These are phyloP conservation scores for Pisolithus microcarpus DNA, from an alignment of 768 basidiomycete species.

Conservation along the genomic window DNA sequence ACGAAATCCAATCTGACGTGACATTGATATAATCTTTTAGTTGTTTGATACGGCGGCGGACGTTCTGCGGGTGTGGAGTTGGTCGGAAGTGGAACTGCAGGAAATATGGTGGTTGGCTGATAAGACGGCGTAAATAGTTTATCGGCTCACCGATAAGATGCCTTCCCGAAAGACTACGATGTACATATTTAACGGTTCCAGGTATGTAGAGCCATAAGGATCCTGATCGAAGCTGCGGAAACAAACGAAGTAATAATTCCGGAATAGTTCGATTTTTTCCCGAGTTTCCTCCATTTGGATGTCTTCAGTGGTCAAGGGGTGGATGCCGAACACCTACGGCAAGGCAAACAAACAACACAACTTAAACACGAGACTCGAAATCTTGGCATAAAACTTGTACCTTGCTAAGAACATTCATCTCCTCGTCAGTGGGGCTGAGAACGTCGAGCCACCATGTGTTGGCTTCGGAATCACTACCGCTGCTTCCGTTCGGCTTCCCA, in stretches of 20 bases:
- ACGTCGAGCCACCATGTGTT: constrained; percentile 98
- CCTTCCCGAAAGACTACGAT: constrained; percentile 98
- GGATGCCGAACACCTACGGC: constrained; percentile 85
- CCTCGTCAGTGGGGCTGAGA: constrained; percentile 89
- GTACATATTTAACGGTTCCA: constrained; percentile 99
- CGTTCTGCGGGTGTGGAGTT: constrained; percentile 96
- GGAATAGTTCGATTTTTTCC: constrained; percentile 98
- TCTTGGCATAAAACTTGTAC: constrained; percentile 32
- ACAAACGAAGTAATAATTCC: constrained; percentile 98
- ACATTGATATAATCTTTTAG: constrained; percentile 98
- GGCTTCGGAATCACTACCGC: constrained; percentile 46
- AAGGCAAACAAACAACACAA: not conserved
- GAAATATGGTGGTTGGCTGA: not conserved
- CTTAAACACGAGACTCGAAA: not conserved
- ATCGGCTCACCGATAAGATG: constrained; percentile 73
- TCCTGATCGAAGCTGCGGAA: constrained; percentile 99
- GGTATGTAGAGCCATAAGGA: constrained; percentile 91
- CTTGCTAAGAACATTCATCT: constrained; percentile 96
- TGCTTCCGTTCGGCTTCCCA: constrained; percentile 18
- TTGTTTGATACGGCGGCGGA: constrained; percentile 95
- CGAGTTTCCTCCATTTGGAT: constrained; percentile 99
- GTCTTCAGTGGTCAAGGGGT: constrained; percentile 97
- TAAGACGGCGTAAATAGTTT: not conserved
- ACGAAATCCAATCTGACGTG: constrained; percentile 99
- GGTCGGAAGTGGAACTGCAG: constrained; percentile 91